Evolutionary conservation across 768 basidiomycete genomes (phyloP).

Genomic region (Russula emetica): DNA sequence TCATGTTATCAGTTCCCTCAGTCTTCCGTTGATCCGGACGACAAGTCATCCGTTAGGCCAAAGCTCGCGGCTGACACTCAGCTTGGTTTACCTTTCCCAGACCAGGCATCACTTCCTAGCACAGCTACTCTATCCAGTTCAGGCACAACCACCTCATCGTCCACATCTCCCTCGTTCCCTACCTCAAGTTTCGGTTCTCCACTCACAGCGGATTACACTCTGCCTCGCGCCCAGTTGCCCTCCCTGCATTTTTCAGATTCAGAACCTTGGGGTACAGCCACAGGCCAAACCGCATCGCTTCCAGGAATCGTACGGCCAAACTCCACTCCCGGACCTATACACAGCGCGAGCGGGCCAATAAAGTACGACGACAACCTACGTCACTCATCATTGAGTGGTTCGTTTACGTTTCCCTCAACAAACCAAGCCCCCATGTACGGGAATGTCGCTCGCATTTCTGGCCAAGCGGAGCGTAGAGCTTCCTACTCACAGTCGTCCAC

Average conservation of each 20-base stretch:
- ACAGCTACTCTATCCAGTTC: conserved; percentile 37
- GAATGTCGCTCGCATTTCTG: conserved; percentile 66
- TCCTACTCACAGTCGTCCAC: conserved; percentile 33
- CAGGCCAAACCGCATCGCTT: conserved; percentile 21
- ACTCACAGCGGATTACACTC: conserved; percentile 39
- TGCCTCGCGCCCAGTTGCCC: conserved; percentile 55
- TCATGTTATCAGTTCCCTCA: conserved; percentile 56
- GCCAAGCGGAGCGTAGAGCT: conserved; percentile 62
- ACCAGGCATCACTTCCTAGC: conserved; percentile 48
- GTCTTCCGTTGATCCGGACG: conserved; percentile 40
- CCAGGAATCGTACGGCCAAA: conserved; percentile 28
- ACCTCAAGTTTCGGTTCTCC: conserved; percentile 44
- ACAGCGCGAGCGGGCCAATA: conserved; percentile 38
- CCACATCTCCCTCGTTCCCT: conserved; percentile 28
- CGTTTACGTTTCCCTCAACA: conserved; percentile 22
- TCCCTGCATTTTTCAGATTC: conserved; percentile 30
- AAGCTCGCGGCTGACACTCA: conserved; percentile 48
- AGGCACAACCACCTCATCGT: conserved; percentile 25
- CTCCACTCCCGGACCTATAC: conserved; percentile 28
- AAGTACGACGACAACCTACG: conserved; percentile 71
- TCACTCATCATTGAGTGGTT: conserved; percentile 62
- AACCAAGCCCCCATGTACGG: conserved; percentile 45
- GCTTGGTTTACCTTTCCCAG: conserved; percentile 45
- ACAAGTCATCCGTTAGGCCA: conserved; percentile 41
- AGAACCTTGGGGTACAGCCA: conserved; percentile 24